Percentiles rank a stretch among this genome's conserved stretches.
These are phyloP conservation scores for Perkinsus chesapeaki DNA, from an alignment of 169 alveolate genomes.

Conservation along the genomic window DNA sequence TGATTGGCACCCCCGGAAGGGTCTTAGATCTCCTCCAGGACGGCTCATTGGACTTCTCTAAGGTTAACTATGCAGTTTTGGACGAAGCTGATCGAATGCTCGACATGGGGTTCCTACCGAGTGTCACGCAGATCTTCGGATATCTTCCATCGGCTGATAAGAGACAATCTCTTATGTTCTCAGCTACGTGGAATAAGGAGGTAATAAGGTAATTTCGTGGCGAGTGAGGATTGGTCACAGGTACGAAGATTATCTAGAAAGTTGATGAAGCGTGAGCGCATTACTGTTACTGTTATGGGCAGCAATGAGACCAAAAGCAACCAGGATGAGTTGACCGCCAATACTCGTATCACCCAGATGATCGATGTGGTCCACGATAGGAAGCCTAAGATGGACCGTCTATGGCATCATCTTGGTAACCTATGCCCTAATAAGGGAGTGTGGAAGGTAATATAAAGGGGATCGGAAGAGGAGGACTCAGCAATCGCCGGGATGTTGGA, in stretches of 20 bases:
- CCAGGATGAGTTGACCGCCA: conserved; percentile 65
- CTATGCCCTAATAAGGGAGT: conserved; percentile 25
- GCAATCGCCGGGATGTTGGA: too few relatives aligned
- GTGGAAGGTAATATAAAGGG: conserved; percentile 21
- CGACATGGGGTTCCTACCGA: conserved; percentile 71
- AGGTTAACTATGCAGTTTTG: conserved; percentile 68
- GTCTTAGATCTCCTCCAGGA: conserved; percentile 51
- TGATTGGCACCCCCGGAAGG: conserved; percentile 85
- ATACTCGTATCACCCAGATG: conserved; percentile 69
- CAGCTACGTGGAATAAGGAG: conserved; percentile 82
- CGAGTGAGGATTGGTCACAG: conserved; percentile 69
- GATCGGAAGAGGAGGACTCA: conserved; percentile 11
- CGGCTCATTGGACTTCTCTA: conserved; percentile 54
- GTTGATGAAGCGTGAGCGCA: conserved; percentile 76
- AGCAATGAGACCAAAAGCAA: conserved; percentile 69
- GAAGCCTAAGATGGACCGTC: not conserved
- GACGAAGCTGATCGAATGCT: conserved; percentile 87
- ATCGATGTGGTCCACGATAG: not conserved
- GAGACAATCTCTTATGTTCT: conserved; percentile 84
- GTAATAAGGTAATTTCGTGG: conserved; percentile 50
- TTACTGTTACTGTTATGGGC: conserved; percentile 63
- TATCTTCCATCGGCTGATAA: conserved; percentile 65
- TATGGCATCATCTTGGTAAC: conserved; percentile 14
- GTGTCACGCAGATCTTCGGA: conserved; percentile 49
- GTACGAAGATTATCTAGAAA: conserved; percentile 39